These are phyloP conservation scores for Suillus bovinus DNA, from an alignment of 768 basidiomycete species.

Conservation along the genomic window DNA sequence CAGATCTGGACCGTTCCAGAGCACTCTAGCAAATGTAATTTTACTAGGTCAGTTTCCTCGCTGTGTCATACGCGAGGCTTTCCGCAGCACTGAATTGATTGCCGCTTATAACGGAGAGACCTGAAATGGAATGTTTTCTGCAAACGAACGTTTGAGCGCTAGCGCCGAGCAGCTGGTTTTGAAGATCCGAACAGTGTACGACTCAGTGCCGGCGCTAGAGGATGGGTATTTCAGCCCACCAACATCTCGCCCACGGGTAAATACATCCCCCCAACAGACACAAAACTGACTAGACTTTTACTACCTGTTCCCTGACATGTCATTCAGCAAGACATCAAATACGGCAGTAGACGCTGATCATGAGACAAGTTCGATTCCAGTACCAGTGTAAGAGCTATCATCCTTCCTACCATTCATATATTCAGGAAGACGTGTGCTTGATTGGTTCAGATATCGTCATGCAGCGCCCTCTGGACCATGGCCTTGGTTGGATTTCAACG, in stretches of 20 bases:
- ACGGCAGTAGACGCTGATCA: not conserved
- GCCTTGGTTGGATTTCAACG: constrained; percentile 42
- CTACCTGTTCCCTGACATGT: too few species aligned
- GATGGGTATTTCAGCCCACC: not conserved
- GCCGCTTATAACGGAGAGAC: not conserved
- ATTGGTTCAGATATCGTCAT: constrained; percentile 32
- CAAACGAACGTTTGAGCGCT: too few species aligned
- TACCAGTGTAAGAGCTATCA: constrained; percentile 1
- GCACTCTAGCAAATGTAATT: too few species aligned
- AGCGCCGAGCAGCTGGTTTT: not conserved
- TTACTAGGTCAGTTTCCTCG: too few species aligned
- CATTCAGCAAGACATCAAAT: too few species aligned
- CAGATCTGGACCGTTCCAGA: too few species aligned
- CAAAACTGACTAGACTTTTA: not conserved
- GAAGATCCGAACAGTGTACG: not conserved
- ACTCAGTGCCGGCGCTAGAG: too few species aligned
- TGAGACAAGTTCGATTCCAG: not conserved
- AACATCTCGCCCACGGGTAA: not conserved
- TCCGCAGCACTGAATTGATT: not conserved
- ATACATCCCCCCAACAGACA: not conserved
- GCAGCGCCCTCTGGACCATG: constrained; percentile 41
- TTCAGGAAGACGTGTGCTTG: not conserved
- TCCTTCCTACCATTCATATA: not conserved
- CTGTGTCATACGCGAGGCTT: too few species aligned
- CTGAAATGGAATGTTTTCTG: too few species aligned